Evolutionary conservation across 2,329 filamentous ascomycete genomes (phyloP), one percentile per base, ranked within the genome.

Genomic region (Cercospora zeina): DNA sequence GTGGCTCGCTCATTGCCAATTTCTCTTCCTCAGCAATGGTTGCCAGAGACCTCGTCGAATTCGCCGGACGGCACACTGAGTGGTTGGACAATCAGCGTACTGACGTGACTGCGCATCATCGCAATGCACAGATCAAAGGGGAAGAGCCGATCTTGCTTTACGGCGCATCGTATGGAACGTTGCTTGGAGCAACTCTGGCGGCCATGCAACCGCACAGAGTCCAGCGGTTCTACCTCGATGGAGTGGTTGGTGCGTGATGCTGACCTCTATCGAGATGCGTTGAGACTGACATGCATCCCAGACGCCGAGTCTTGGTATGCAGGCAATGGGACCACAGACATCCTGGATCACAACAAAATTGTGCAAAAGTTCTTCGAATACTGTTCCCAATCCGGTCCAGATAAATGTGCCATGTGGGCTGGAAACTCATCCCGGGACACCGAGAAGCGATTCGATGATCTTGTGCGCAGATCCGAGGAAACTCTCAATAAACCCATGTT

Each of bases 21-120:
- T 49, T 24, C 19, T 24, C 45, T 24, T 49, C 45, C 6, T 13
- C 45, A 6, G 19, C 45, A 16, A 49, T 49, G 45, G 78, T 80
- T 2, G 80, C 79, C 1, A 72, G 77, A 39, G 81, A 83, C 62
- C 82, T 83, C 79, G 69, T 83, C 7, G 76, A 78, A 37, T 76
- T 83, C 36, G 72, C 78, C 10, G 80, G 83, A 62, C 57, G 58
- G 19, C 77, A 79, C 59, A 77, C 69, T 27, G 62, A 65, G 27
- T 78, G 79, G 58, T 14, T n/a, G 34, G 42, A 16, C 10, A 58
- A n/a, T 34, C 27, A 6, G 53, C 39, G n/a, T 9, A 13, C 27
- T 36, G 51, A 2, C 8, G 8, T 4, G 14, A 11, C 51, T 16
- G n/a, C 6, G 4, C 37, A 3, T 9, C 8, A 5, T 10, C 4